Evolutionary conservation across 257 asterid species (phyloP).

Genomic region (Sherardia arvensis): DNA sequence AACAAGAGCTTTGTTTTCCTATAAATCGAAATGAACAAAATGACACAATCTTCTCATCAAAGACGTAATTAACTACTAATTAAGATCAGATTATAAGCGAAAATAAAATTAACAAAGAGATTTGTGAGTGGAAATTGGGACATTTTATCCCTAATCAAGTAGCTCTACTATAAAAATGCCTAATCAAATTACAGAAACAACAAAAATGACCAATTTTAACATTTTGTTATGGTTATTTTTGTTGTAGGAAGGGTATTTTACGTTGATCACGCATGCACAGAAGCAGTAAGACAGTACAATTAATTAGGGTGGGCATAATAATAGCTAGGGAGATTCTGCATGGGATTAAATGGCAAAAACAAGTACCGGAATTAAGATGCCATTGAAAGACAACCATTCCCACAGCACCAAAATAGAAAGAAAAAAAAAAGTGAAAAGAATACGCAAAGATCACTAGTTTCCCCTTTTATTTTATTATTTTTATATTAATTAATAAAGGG

Average conservation of each 20-base stretch:
- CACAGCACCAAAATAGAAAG: slow-evolving; percentile 12
- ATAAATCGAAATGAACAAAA: not conserved
- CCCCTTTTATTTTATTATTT: not conserved
- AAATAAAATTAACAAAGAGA: not conserved
- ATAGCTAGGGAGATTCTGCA: slow-evolving; percentile 10
- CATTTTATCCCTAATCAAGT: too few relatives aligned
- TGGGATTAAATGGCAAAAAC: slow-evolving; percentile 8
- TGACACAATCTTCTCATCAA: not conserved
- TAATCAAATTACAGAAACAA: too few relatives aligned
- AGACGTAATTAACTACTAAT: too few relatives aligned
- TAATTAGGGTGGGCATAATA: slow-evolving; percentile 3
- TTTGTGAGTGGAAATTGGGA: not conserved
- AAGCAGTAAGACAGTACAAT: slow-evolving; percentile 9
- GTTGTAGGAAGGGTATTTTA: too few relatives aligned
- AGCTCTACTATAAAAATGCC: not conserved
- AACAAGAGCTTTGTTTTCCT: not conserved
- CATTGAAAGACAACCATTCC: slow-evolving; percentile 7
- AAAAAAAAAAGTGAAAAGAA: slow-evolving; percentile 21
- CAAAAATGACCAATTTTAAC: not conserved
- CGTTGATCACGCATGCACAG: slow-evolving; percentile 11
- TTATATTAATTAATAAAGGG: too few relatives aligned
- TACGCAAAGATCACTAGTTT: slow-evolving; percentile 27
- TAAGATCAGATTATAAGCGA: not conserved
- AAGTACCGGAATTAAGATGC: not conserved
- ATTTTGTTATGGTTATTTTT: not conserved